Percentiles rank a stretch among this genome's conserved stretches.
These are phyloP conservation scores for Waitea zeae DNA, from an alignment of 1,284 basidiomycete genomes.

Conservation along the genomic window DNA sequence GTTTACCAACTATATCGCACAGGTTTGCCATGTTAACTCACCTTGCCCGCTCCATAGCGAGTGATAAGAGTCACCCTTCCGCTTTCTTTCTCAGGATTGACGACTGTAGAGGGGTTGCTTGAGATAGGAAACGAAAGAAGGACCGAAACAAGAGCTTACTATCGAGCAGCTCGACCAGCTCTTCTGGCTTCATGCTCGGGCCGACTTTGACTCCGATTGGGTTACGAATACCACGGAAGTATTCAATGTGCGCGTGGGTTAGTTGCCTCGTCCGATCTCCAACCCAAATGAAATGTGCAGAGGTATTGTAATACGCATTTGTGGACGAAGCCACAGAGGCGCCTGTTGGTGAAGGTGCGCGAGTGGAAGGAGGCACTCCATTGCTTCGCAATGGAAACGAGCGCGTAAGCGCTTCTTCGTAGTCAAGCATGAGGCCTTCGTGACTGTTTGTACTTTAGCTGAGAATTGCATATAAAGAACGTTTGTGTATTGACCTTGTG, in stretches of 20 bases:
- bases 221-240: slow-evolving; percentile 88
- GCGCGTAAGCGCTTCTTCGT: slow-evolving; percentile 86
- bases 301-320: slow-evolving; percentile 66
- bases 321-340: slow-evolving; percentile 3
- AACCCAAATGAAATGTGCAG: slow-evolving; percentile 93
- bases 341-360: neutral
- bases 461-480: slow-evolving; percentile 2
- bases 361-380: slow-evolving; percentile 5
- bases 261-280: slow-evolving; percentile 93
- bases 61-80: slow-evolving; percentile 88
- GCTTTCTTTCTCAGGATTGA: slow-evolving; percentile 71
- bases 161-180: slow-evolving; percentile 69
- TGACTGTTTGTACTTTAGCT: slow-evolving; percentile 56
- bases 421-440: slow-evolving; percentile 87
- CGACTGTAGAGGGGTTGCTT: slow-evolving; percentile 41
- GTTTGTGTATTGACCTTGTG: slow-evolving; percentile 60
- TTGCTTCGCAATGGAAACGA: slow-evolving; percentile 22
- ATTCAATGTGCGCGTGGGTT: slow-evolving; percentile 89
- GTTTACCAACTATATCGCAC: neutral
- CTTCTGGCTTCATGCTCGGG: slow-evolving; percentile 67
- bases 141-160: slow-evolving; percentile 26
- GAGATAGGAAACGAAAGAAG: slow-evolving; percentile 1
- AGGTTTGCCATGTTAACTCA: slow-evolving; percentile 14
- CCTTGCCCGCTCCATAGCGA: slow-evolving; percentile 83
- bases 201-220: slow-evolving; percentile 97